Evolutionary conservation across 23 red algal genomes (phyloP).

Genomic region (Gracilaria caudata): DNA sequence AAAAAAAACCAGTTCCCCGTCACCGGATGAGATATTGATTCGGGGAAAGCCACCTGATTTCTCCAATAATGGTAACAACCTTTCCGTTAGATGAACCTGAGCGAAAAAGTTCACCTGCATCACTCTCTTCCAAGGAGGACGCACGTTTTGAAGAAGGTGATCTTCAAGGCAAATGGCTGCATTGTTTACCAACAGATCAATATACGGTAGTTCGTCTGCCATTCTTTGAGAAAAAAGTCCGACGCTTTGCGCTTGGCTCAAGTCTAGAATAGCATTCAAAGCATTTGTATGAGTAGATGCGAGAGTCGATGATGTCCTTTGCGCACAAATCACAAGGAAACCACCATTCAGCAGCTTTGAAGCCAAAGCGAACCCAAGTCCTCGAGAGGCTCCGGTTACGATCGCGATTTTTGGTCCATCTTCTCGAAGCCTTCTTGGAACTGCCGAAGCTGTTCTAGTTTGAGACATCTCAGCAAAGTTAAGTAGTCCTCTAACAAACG

Average conservation of each 20-base stretch:
- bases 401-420: constrained; percentile 28
- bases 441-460: neutral
- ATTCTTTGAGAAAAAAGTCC: neutral
- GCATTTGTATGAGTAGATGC: constrained; percentile 12
- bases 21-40: constrained; percentile 77
- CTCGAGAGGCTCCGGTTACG: constrained; percentile 61
- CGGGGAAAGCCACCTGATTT: constrained; percentile 3
- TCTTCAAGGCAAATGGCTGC: constrained; percentile 61
- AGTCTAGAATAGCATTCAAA: constrained; percentile 5
- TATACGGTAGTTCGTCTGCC: constrained; percentile 32
- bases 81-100: constrained; percentile 44
- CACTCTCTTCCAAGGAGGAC: constrained; percentile 15
- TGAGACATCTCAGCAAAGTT: neutral
- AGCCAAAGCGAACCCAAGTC: constrained; percentile 37
- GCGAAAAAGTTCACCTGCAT: constrained; percentile 68
- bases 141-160: neutral
- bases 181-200: constrained; percentile 76
- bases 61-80: constrained; percentile 30
- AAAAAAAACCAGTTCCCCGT: constrained; percentile 77
- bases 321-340: constrained; percentile 27
- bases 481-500: too few species aligned
- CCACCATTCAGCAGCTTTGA: constrained; percentile 10
- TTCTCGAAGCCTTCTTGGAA: neutral
- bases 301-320: constrained; percentile 19
- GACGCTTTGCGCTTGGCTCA: constrained; percentile 4